Base-by-base conservation (phyloP, 306 rosid genomes). In the Albizia julibrissin region DNA sequence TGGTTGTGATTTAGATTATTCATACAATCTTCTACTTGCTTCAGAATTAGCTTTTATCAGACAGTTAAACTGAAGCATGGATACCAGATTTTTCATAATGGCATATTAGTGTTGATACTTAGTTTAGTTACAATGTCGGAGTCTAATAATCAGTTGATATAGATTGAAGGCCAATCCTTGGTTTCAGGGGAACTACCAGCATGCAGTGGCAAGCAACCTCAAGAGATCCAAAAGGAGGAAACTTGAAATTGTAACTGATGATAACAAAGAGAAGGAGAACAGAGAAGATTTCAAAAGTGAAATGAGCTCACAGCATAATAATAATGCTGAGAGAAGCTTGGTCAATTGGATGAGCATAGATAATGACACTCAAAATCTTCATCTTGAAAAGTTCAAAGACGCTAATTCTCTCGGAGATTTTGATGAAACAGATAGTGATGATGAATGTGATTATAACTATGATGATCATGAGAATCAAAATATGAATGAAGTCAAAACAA, bases 341-440 rank as follows among this genome's bases (percentile, higher is more conserved):
- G 88, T 94, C 69, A 92, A 86, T 85, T 94, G 94, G 98, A 90
- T 94, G 93, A 90, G 90, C 91, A 85, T 84, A 89, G 95, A 90
- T 42, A 9, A 42, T 65, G 93, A 92, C 62, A 90, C 83, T 29
- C 94, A 88, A 79, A 82, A 78, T 75, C 76, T 84, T 68, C 74
- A 61, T 47, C 73, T 15, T 58, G 94, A 83, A 72, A 94, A 83
- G 49, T 61, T 79, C 8, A 89, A 87, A 84, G 91, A 90, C 39
- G 40, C 69, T 49, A 83, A 91, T 42, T 82, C 85, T 61, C 33
- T 69, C 22, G 89, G 87, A 84, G 89, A 89, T 49, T 85, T 69
- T 44, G 91, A 81, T 74, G 87, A 89, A 82, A 78, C 88, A 58
- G 91, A 91, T 3, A 89, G 91, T 77, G 89, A 89, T 31, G 89